Conservation (phyloP, 164 flowering plant species). For the Taxillus chinensis region DNA sequence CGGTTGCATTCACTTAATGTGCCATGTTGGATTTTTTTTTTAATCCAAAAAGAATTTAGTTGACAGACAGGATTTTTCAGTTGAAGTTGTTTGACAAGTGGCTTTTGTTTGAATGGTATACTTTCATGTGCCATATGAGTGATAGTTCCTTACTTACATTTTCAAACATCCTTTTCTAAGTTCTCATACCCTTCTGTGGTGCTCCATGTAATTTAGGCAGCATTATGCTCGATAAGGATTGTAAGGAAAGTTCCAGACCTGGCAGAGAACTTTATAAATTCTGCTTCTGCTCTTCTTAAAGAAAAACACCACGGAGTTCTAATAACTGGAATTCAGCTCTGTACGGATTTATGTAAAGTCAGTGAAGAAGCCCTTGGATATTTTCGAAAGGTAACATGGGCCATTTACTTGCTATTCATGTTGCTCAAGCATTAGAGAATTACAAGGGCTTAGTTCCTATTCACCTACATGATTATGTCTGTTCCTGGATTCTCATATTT, state of each 20-base stretch:
- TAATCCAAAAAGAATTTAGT: too few species aligned
- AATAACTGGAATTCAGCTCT: conserved; percentile 88
- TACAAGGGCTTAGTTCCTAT: too few species aligned
- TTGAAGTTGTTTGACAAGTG: neutral
- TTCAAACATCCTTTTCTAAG: too few species aligned
- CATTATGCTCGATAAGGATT: conserved; percentile 88
- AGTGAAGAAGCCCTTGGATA: conserved; percentile 85
- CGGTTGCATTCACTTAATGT: too few species aligned
- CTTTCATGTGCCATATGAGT: neutral
- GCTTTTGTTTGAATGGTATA: neutral
- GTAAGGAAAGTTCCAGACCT: conserved; percentile 93
- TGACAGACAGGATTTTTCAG: too few species aligned
- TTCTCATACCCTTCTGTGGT: too few species aligned
- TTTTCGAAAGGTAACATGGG: conserved; percentile 65
- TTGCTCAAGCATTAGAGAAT: neutral
- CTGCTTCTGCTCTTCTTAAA: conserved; percentile 76
- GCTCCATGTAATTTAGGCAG: conserved; percentile 46
- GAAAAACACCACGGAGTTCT: conserved; percentile 98
- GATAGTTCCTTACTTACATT: neutral
- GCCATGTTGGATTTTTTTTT: too few species aligned
- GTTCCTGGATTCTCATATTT: neutral
- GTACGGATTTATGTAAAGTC: conserved; percentile 82
- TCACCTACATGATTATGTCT: neutral
- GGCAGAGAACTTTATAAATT: conserved; percentile 85
- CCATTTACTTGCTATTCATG: neutral